Base-by-base conservation (phyloP, 2,329 filamentous ascomycete genomes). In the Arthrobotrys entomopaga region DNA sequence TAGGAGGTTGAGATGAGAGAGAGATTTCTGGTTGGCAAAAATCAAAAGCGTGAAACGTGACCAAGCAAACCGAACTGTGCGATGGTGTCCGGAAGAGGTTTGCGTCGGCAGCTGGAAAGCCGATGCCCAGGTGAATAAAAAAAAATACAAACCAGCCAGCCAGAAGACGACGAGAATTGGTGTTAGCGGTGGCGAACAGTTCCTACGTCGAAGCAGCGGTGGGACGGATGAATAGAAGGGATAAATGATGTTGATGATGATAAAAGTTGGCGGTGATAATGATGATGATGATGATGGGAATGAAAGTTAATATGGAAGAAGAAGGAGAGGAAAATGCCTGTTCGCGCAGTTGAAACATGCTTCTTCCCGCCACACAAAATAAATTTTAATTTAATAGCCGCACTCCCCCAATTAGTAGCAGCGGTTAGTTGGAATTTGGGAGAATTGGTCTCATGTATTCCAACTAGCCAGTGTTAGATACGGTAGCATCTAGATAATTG, bases 1-100 rank as follows among this genome's bases (percentile, higher is more conserved):
- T 59, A 59, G 56, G 56, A 59, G 26, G 50, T 65, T 20, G 22
- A 22, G 16, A 20, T n/a, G 29, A 22, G 49, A 22, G 19, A 16
- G 49, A 56, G 13, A 7, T 65, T 38, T 52, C 42, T 26, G 65
- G 48, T 50, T 63, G 65, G 57, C 53, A 63, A n/a, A 58, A 65
- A 48, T 52, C 58, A 57, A 65, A 72, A 56, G 60, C 67, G 67
- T 72, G 67, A 65, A 71, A 72, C 67, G 67, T 72, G 67, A 72
- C 67, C 67, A 49, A 48, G 19, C 67, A 60, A 65, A 58, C 66
- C 65, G 16, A 72, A 71, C 38, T 56, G 40, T 60, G 67, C 67
- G 67, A 72, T 58, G 54, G 42, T 53, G 67, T 26, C 56, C 67
- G 67, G 67, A 50, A 54, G 67, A 71, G 53, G 24, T 38, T 53